Base-by-base conservation (phyloP, 495 filamentous ascomycete species). In the Neurospora sp. region DNA sequence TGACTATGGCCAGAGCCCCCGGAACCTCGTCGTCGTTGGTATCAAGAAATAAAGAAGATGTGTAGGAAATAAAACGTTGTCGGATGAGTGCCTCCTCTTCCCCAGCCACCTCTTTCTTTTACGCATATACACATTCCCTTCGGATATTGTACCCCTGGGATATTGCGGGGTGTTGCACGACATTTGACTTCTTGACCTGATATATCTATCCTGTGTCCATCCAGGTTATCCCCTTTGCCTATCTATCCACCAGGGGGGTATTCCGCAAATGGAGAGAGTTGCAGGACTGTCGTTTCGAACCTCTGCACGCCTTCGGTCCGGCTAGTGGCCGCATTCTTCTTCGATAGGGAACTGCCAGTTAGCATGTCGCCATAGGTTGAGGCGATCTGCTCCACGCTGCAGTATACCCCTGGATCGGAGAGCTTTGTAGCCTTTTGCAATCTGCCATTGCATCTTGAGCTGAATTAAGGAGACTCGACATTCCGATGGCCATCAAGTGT, bases 1-100 rank as follows among this genome's bases (percentile, higher is more conserved):
- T 83, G 94, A 96, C 75, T 98, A 97, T 82, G 81, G 83, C n/a
- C 79, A 90, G 82, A 98, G 94, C 81, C 96, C 92, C 42, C 87
- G 94, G 76, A 99, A 97, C 82, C 82, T 95, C 77, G 96, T 93
- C 62, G 91, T 97, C 20, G 94, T 96, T 70, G 96, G 96, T 16
- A 86, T 97, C 41, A 97, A 97, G 82, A 89, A 88, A 77, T 90
- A 77, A 78, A 37, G 42, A 31, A 73, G 49, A 70, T n/a, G 46
- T 72, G 23, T 66, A 35, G 14, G 44, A 69, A 37, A 38, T 60
- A 69, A 38, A 60, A 38, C 23, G 44, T 54, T 66, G 39, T 72
- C 70, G 42, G 70, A 74, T 62, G 54, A 62, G 54, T 62, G 23
- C 27, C 54, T 54, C 10, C 5, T 23, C 12, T 35, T 62, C 54